These are phyloP conservation scores for Tylopilus orsonianus DNA, from an alignment of 1,284 basidiomycete genomes.

Conservation along the genomic window DNA sequence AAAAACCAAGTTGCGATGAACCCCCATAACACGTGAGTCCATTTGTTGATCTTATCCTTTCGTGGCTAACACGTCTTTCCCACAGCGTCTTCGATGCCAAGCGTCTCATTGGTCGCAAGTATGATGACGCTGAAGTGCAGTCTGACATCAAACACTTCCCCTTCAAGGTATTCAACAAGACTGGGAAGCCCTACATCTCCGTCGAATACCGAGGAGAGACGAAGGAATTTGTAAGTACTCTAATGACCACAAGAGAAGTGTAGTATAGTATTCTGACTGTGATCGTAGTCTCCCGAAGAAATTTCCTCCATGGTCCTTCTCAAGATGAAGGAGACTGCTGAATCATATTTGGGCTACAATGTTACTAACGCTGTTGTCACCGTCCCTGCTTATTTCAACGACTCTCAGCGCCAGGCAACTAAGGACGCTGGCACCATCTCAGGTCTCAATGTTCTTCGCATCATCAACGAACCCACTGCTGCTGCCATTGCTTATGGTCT, in stretches of 20 bases:
- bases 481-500: constrained; percentile 98
- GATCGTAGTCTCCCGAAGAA: constrained; percentile 81
- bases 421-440: constrained; percentile 98
- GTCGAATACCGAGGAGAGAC: constrained; percentile 90
- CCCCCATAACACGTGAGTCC: constrained; percentile 67
- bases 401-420: constrained; percentile 98
- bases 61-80: constrained; percentile 79
- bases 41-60: constrained; percentile 34
- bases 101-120: constrained; percentile 92
- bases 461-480: constrained; percentile 99
- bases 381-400: constrained; percentile 98
- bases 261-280: constrained; percentile 19
- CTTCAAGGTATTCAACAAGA: constrained; percentile 85
- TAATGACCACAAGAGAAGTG: not conserved
- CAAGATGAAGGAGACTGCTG: constrained; percentile 99
- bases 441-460: constrained; percentile 93
- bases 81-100: constrained; percentile 97
- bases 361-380: constrained; percentile 98
- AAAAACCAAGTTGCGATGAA: constrained; percentile 91
- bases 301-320: constrained; percentile 91
- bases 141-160: constrained; percentile 95
- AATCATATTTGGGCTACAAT: constrained; percentile 95
- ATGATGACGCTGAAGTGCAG: constrained; percentile 86
- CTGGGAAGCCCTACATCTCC: constrained; percentile 84
- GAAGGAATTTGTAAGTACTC: constrained; percentile 82